phyloP scores from a whole-genome alignment of 169 alveolate genomes.

The Babesia caballi region DNA sequence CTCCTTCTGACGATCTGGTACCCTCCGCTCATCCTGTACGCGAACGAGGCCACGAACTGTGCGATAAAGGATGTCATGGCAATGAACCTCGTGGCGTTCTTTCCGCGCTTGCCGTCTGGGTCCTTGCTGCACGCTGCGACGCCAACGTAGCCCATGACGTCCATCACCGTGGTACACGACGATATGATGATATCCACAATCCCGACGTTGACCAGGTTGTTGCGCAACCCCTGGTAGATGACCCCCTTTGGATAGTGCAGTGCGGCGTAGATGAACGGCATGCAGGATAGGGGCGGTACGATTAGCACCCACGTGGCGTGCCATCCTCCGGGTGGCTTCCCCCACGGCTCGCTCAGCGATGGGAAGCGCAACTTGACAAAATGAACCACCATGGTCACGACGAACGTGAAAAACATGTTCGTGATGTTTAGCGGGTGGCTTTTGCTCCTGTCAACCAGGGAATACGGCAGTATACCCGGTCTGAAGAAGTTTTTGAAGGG shows the following conservation, averaged over 20 bases:
- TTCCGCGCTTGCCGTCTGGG: neutral
- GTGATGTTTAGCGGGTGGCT: conserved; percentile 10
- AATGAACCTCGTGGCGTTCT: neutral
- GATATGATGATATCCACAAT: neutral
- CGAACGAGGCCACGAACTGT: neutral
- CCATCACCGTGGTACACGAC: conserved; percentile 3
- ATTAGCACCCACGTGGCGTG: conserved; percentile 2
- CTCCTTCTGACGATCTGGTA: conserved; percentile 3
- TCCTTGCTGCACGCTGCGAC: conserved; percentile 15
- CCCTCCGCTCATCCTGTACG: conserved; percentile 9
- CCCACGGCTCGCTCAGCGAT: conserved; percentile 21
- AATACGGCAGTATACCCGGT: conserved; percentile 42
- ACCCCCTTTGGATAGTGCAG: conserved; percentile 17
- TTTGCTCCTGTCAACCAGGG: conserved; percentile 9
- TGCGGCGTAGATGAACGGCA: conserved; percentile 9
- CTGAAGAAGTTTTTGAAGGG: conserved; percentile 3
- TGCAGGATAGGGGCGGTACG: neutral
- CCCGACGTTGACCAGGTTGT: conserved; percentile 9
- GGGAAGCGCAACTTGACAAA: neutral
- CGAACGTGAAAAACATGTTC: conserved; percentile 7
- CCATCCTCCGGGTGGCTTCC: neutral
- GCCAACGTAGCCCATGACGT: conserved; percentile 22
- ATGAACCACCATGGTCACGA: conserved; percentile 4
- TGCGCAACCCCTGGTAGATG: neutral
- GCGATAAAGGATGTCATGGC: neutral